Evolutionary conservation across 1,284 basidiomycete genomes (phyloP), one percentile per base, ranked within the genome.

Genomic region (Ustilago xerochloae): DNA sequence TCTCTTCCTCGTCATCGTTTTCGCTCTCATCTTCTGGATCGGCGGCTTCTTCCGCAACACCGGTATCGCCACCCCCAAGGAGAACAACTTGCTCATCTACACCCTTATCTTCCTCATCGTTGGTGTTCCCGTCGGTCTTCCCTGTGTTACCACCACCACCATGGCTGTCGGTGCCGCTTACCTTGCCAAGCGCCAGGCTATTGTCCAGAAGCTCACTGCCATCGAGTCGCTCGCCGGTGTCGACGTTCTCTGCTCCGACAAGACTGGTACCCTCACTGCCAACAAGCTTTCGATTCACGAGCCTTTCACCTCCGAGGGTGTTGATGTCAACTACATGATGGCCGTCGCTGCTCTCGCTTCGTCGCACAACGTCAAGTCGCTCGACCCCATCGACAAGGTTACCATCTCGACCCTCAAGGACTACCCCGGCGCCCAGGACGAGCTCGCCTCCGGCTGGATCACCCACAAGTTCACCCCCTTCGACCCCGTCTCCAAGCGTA

Each of bases 141-240:
- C 88, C 77, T 84, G 80, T 63, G 87, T 87, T 26, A 88, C 87
- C 35, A 88, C 88, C 47, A 88, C 88, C 61, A 87, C 87, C 46
- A 85, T 87, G 73, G 88, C 88, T 33, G 88, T 89, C 71, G 88
- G 88, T 56, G 88, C 88, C 36, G 87, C 88, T 7, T 88, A 88
- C 84, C 86, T 89, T 41, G 88, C 88, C 29, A 85, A 86, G 64
- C 85, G 86, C 39, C 86, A 89, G 78, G 88, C 88, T n/a, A 89
- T 89, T 80, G 88, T 89, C n/a, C 88, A 89, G 81, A 88, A 88
- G 83, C 85, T 89, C 45, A 88, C 88, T 13, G 88, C 88, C 49
- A 89, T 89, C 81, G 88, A 89, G 81, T 87, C 87, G 32, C 85
- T 89, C 24, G 88, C 88, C 26, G 88, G 88, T 77, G 88, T 89